These are phyloP conservation scores for Botrytis galanthina DNA, from an alignment of 2,329 filamentous ascomycete genomes.

Conservation along the genomic window DNA sequence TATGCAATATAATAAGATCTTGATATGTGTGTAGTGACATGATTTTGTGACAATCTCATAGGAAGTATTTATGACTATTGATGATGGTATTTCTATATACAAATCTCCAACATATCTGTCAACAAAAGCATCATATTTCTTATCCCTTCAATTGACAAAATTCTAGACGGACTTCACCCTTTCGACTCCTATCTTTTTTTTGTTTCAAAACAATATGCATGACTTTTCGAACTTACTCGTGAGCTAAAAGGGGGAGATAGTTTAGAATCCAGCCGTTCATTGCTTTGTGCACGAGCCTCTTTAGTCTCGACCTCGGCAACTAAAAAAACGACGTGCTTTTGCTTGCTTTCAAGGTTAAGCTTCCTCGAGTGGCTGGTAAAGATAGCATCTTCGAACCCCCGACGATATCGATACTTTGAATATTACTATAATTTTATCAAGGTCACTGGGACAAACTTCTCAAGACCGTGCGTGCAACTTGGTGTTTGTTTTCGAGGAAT, in stretches of 20 bases:
- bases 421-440: not conserved
- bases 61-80: not conserved
- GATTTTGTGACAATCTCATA: not conserved
- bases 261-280: not conserved
- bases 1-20: not conserved
- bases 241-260: not conserved
- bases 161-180: not conserved
- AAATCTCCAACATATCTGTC: not conserved
- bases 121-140: not conserved
- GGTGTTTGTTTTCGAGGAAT: not conserved
- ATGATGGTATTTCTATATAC: not conserved
- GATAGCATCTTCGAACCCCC: not conserved
- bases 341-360: not conserved
- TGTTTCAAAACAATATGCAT: not conserved
- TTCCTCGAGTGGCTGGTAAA: not conserved
- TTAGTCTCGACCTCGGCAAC: conserved; percentile 3
- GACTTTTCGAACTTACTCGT: not conserved
- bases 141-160: not conserved
- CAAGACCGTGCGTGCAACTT: not conserved
- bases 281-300: conserved; percentile 4
- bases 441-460: not conserved
- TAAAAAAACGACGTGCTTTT: not conserved
- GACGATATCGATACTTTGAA: not conserved
- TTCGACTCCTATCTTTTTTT: not conserved
- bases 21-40: not conserved